Conservation (phyloP, 2,329 filamentous ascomycete species). For the Beauveria varroae region DNA sequence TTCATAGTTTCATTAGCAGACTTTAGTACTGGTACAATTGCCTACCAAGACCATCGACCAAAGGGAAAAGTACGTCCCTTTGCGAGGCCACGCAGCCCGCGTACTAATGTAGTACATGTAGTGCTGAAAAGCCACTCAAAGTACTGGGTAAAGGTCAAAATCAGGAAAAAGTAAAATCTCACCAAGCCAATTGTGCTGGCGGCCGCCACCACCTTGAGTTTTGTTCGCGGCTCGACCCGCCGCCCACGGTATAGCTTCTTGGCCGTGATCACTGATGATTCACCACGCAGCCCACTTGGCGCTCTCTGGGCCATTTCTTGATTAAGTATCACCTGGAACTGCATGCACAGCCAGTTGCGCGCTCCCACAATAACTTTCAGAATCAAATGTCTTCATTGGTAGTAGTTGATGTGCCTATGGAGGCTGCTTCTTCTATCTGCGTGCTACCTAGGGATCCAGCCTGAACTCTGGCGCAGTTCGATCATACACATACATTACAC, state of each 20-base stretch:
- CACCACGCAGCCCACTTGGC: background rate
- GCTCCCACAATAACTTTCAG: background rate
- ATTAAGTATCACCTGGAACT: background rate
- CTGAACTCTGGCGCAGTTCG: background rate
- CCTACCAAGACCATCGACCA: too few relatives aligned
- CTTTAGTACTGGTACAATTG: too few relatives aligned
- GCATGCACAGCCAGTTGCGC: background rate
- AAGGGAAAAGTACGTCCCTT: too few relatives aligned
- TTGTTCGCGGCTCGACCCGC: slow-evolving; percentile 7
- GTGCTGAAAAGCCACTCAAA: too few relatives aligned
- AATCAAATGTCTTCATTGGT: background rate
- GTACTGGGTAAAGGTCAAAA: too few relatives aligned
- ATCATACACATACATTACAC: slow-evolving; percentile 1
- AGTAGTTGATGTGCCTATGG: background rate
- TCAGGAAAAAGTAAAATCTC: background rate
- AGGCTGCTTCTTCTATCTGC: background rate
- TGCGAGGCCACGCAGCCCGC: too few relatives aligned
- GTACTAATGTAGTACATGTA: too few relatives aligned
- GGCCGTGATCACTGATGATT: background rate
- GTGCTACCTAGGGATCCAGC: background rate
- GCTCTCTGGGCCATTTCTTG: background rate
- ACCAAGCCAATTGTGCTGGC: background rate
- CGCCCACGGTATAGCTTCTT: background rate
- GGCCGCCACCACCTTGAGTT: background rate
- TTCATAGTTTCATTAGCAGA: too few relatives aligned